These are phyloP conservation scores for Mycena albidolilacea DNA, from an alignment of 768 basidiomycete species.

Conservation along the genomic window DNA sequence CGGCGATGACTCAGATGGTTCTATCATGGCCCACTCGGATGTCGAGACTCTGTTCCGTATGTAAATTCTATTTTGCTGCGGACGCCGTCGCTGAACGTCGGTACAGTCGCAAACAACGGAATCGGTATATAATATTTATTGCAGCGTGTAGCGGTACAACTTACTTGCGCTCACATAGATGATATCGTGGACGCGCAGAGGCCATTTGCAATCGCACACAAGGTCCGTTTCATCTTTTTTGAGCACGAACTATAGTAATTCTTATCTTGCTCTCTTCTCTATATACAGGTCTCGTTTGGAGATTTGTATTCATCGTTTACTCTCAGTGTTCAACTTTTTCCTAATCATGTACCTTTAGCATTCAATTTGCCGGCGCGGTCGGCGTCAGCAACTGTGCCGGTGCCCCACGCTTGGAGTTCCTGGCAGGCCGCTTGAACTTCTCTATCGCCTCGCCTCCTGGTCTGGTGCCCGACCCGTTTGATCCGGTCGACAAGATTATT, in stretches of 20 bases:
- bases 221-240: slow-evolving; percentile 33
- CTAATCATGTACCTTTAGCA: slow-evolving; percentile 31
- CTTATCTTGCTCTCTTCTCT: too few relatives aligned
- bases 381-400: slow-evolving; percentile 56
- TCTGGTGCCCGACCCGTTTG: slow-evolving; percentile 54
- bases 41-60: slow-evolving; percentile 43
- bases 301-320: slow-evolving; percentile 50
- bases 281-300: slow-evolving; percentile 43
- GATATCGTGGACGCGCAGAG: slow-evolving; percentile 50
- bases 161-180: slow-evolving; percentile 43
- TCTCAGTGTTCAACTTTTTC: neutral
- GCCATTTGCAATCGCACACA: slow-evolving; percentile 48
- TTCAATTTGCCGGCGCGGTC: slow-evolving; percentile 54
- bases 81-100: neutral
- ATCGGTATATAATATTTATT: slow-evolving; percentile 24
- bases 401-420: slow-evolving; percentile 54
- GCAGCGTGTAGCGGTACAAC: neutral
- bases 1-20: slow-evolving; percentile 40
- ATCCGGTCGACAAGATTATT: slow-evolving; percentile 42
- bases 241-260: too few relatives aligned
- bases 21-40: slow-evolving; percentile 44
- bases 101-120: slow-evolving; percentile 44
- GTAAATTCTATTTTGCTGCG: neutral
- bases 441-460: slow-evolving; percentile 46
- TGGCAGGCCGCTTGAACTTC: slow-evolving; percentile 52